Evolutionary conservation across 2,329 filamentous ascomycete species (phyloP), one percentile per base, ranked within the genome.

Genomic region (Fusarium sp.): DNA sequence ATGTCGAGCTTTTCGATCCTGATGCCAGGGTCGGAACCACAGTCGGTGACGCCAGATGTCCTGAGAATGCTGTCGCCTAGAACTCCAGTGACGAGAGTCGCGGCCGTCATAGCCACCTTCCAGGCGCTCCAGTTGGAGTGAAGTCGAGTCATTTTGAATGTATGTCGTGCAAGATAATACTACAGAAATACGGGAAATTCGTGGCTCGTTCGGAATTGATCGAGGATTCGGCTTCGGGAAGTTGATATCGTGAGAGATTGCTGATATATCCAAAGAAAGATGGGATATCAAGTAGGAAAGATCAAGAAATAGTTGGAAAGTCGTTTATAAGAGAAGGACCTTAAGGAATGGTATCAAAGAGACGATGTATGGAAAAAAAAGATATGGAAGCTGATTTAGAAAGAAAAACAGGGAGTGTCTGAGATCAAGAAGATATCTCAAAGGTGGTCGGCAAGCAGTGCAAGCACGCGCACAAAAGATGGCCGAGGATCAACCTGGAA

Each of bases 31-130:
- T 85, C 80, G 52, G 77, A 76, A 39, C 76, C 78, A 81, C 96
- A 98, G 69, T 90, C 89, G 75, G 85, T 88, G 82, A 96, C 97
- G 62, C 94, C 93, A 67, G 87, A 88, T 25, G 94, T 98, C 77
- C 90, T 88, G 61, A 99, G 87, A 61, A 97, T 84, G 72, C 95
- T 89, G 65, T 82, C 85, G 58, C 88, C 92, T 62, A 91, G 77
- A 56, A 86, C 90, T 62, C 84, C 81, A 50, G 77, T 78, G 18
- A 78, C 73, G 46, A 85, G 76, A 53, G 78, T 76, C 52, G 78
- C 75, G 14, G 71, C 58, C 21, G 82, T 77, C 56, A 79, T 73
- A 60, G 80, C 68, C 54, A 77, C 77, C 58, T 73, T 77, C 74
- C 76, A 75, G 30, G 71, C 67, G 54, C 71, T 77, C 77, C 77